These are phyloP conservation scores for Microstegium vimineum DNA, from an alignment of 176 grass and related monocot genomes.

Conservation along the genomic window DNA sequence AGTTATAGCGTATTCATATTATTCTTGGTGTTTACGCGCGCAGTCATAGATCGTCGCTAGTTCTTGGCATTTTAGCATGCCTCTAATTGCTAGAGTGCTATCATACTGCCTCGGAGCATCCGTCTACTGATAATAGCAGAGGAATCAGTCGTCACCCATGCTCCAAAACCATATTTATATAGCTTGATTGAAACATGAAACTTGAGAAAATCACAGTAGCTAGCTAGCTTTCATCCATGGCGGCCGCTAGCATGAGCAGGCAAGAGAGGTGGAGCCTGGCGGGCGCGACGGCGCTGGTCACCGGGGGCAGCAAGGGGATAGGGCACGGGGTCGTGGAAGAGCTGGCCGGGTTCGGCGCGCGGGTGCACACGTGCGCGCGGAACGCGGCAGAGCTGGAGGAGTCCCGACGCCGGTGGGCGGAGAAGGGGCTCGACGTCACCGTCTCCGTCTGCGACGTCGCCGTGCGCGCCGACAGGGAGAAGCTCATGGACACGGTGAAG, in stretches of 20 bases:
- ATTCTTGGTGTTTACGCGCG: background rate
- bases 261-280: constrained; percentile 5
- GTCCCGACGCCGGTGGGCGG: background rate
- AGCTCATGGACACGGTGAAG: background rate
- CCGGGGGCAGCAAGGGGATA: constrained; percentile 34
- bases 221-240: background rate
- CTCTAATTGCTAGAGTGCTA: background rate
- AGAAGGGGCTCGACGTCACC: background rate
- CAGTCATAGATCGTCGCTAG: background rate
- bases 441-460: constrained; percentile 36
- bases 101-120: background rate
- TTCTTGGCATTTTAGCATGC: background rate
- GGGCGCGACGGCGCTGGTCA: constrained; percentile 25
- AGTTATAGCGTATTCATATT: too few species aligned
- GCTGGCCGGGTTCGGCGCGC: constrained; percentile 5
- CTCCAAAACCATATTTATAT: too few species aligned
- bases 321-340: constrained; percentile 12
- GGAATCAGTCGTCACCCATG: background rate
- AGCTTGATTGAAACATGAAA: too few species aligned
- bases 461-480: background rate
- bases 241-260: background rate
- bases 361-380: constrained; percentile 20
- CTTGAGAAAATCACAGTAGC: background rate
- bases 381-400: constrained; percentile 22
- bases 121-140: too few species aligned